Evolutionary conservation across 2,329 filamentous ascomycete species (phyloP).

Genomic region (Ramichloridium luteum): DNA sequence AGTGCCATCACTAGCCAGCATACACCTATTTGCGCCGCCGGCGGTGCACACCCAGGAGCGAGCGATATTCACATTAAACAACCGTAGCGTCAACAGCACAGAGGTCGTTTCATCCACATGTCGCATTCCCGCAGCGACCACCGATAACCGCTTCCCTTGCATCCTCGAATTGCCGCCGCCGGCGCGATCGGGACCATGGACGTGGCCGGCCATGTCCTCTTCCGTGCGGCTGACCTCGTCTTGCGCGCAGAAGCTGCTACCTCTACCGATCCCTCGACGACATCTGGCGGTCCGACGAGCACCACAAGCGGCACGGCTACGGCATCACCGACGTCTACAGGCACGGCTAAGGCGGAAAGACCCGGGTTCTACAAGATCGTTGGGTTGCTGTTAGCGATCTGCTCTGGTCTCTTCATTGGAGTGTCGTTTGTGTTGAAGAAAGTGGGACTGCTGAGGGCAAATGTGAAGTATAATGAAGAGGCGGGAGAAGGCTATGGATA

Average conservation of each 20-base stretch:
- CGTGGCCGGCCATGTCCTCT: slow-evolving; percentile 27
- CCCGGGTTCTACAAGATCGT: slow-evolving; percentile 66
- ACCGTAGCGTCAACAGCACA: too few species aligned
- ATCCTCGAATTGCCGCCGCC: slow-evolving; percentile 1
- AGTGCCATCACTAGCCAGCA: too few species aligned
- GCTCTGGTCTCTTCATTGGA: slow-evolving; percentile 85
- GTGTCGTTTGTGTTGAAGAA: slow-evolving; percentile 95
- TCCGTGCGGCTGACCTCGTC: slow-evolving; percentile 32
- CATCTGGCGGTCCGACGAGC: slow-evolving; percentile 7
- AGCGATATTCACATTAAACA: too few species aligned
- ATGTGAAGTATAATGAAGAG: slow-evolving; percentile 90
- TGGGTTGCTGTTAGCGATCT: slow-evolving; percentile 73
- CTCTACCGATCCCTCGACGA: slow-evolving; percentile 12
- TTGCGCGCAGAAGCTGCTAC: slow-evolving; percentile 31
- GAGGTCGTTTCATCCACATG: slow-evolving; percentile 2
- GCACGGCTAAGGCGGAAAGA: slow-evolving; percentile 22
- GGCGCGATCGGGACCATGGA: slow-evolving; percentile 29
- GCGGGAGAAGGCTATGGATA: slow-evolving; percentile 96
- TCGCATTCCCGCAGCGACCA: slow-evolving; percentile 2
- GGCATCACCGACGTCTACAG: slow-evolving; percentile 14
- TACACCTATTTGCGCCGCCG: too few species aligned
- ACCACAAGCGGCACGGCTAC: slow-evolving; percentile 11
- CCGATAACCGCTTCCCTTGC: slow-evolving; percentile 3
- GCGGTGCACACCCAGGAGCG: too few species aligned
- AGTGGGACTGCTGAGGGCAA: slow-evolving; percentile 76